Evolutionary conservation across 2,329 filamentous ascomycete species (phyloP), one percentile per base, ranked within the genome.

Genomic region (Verticillium albo-atrum): DNA sequence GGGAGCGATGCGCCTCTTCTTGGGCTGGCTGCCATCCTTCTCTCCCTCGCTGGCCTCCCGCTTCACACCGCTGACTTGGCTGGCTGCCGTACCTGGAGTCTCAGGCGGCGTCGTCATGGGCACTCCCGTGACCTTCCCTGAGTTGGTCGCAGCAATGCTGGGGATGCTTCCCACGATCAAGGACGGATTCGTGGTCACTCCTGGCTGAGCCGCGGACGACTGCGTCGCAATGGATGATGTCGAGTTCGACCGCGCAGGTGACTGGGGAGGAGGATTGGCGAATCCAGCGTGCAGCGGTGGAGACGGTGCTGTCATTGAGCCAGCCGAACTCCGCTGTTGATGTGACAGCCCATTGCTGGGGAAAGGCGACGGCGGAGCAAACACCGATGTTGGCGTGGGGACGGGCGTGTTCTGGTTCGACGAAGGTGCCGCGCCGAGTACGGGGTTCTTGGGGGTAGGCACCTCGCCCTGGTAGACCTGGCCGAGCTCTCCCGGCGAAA

Each of bases 71-170:
- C 34, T 50, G 3, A 71, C 69, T 20, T 68, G 65, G 1, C 68
- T 64, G 52, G 70, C 73, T 47, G 82, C 81, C 67, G 83, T 85
- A 56, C 85, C 82, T 6, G 94, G 94, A 3, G 94, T 98, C 72
- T 96, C 90, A 1, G 94, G 95, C 2, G 95, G 94, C 7, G 94
- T 97, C 37, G 90, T 91, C 67, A 96, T 85, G 0, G 92, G 90
- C 51, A 96, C 77, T 0, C 82, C 81, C 0, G 79, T 78, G 3
- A 84, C 77, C 67, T 85, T 85, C 51, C 81, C 82, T 1, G 89
- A 90, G 63, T 88, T 89, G 10, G 89, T 79, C 6, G 91, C 91
- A 14, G 90, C 87, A 27, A 96, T 85, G 57, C 88, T 82, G 0
- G 92, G 92, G 17, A 97, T 82, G 58, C 82, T 90, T 15, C 91